Evolutionary conservation across 345 rosid species (phyloP).

Genomic region (Brassica juncea): DNA sequence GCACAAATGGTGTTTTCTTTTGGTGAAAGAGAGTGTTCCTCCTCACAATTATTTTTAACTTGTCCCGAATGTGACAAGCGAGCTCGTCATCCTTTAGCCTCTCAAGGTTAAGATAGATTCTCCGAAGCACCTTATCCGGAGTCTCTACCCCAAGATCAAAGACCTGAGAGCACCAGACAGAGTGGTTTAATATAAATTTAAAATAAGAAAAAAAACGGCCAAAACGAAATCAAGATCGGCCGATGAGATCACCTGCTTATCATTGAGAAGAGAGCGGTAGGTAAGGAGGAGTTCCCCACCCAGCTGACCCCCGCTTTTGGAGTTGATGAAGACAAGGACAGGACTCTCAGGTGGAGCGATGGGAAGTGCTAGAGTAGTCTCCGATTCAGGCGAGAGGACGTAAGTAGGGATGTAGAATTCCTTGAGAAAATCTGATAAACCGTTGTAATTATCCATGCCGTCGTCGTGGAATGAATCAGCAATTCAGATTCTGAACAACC

Average conservation of each 20-base stretch:
- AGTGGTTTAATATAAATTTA: background rate
- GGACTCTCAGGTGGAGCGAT: conserved; percentile 61
- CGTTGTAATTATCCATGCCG: conserved; percentile 40
- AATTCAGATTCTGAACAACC: background rate
- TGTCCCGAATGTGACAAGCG: conserved; percentile 56
- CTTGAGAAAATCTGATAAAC: conserved; percentile 36
- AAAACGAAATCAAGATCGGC: background rate
- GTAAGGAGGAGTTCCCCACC: conserved; percentile 83
- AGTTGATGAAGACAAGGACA: conserved; percentile 78
- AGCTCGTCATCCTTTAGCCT: conserved; percentile 56
- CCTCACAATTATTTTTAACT: conserved; percentile 62
- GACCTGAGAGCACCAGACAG: conserved; percentile 43
- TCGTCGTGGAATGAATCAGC: background rate
- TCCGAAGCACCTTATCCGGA: conserved; percentile 66
- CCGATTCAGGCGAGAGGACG: conserved; percentile 48
- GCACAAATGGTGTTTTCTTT: background rate
- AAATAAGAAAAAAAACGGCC: background rate
- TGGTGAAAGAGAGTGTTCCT: background rate
- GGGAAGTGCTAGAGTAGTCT: background rate
- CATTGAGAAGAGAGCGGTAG: conserved; percentile 65
- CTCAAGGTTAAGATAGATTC: conserved; percentile 69
- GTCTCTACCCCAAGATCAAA: conserved; percentile 76
- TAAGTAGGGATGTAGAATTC: conserved; percentile 61
- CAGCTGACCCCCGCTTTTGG: conserved; percentile 93
- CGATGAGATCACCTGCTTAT: conserved; percentile 50